phyloP scores from a whole-genome alignment of 2,329 filamentous ascomycete species.

The Alternaria longipes region DNA sequence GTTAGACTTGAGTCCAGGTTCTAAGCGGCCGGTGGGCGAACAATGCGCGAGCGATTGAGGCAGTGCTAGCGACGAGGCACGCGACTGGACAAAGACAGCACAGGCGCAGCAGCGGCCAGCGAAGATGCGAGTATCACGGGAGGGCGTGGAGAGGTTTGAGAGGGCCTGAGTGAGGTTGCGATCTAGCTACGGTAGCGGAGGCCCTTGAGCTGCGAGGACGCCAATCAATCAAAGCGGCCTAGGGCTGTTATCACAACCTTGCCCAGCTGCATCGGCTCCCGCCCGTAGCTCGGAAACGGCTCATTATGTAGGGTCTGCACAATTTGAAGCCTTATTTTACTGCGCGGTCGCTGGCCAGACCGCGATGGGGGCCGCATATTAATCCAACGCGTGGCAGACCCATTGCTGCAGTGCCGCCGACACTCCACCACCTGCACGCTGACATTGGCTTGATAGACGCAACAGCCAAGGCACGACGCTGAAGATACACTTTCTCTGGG shows the following conservation, averaged over 20 bases:
- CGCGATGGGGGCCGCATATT: slow-evolving; percentile 13
- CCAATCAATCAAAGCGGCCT: slow-evolving; percentile 28
- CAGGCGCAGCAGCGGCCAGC: slow-evolving; percentile 34
- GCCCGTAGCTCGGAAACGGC: slow-evolving; percentile 27
- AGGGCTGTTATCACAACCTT: slow-evolving; percentile 31
- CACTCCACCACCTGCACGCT: background rate
- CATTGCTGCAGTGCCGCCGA: slow-evolving; percentile 21
- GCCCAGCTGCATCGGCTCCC: slow-evolving; percentile 21
- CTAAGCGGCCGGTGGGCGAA: slow-evolving; percentile 38
- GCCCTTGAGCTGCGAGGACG: slow-evolving; percentile 24
- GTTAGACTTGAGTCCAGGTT: slow-evolving; percentile 44
- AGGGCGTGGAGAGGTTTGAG: slow-evolving; percentile 22
- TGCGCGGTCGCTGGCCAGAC: slow-evolving; percentile 30
- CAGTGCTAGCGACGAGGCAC: slow-evolving; percentile 22
- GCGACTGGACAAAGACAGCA: slow-evolving; percentile 32
- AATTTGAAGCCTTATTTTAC: slow-evolving; percentile 25
- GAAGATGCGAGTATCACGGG: slow-evolving; percentile 24
- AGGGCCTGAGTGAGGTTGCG: slow-evolving; percentile 31
- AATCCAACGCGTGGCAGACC: slow-evolving; percentile 27
- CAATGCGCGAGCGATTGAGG: slow-evolving; percentile 34
- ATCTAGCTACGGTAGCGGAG: slow-evolving; percentile 27
- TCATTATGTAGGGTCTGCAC: slow-evolving; percentile 30
- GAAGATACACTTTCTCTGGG: background rate
- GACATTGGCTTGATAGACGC: slow-evolving; percentile 9
- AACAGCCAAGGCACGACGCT: background rate